Evolutionary conservation across 352 stramenopile species (phyloP).

Genomic region (Globisporangium lucens): DNA sequence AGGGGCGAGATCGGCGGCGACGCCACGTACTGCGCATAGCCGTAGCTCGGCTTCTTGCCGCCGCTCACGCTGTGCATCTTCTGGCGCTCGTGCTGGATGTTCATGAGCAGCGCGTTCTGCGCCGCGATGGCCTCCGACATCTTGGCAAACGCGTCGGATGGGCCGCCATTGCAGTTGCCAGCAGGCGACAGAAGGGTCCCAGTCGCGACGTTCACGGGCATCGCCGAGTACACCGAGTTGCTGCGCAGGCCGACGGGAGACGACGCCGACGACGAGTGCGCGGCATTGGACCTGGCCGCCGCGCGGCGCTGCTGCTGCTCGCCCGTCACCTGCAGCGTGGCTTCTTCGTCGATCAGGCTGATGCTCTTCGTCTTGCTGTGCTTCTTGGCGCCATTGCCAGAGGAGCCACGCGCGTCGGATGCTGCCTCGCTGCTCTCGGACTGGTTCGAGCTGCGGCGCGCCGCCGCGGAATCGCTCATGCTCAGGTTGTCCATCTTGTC

Average conservation of each 20-base stretch:
- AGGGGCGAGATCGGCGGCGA: conserved; percentile 14
- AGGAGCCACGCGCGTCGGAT: neutral
- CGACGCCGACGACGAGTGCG: neutral
- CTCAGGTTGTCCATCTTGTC: neutral
- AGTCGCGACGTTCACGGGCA: neutral
- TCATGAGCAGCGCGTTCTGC: conserved; percentile 9
- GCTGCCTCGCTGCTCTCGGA: conserved; percentile 1
- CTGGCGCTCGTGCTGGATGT: conserved; percentile 5
- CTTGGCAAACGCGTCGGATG: conserved; percentile 1
- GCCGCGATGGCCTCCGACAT: conserved; percentile 11
- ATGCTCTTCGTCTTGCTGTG: neutral
- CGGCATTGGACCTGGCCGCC: neutral
- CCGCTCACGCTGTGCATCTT: conserved; percentile 1
- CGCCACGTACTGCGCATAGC: conserved; percentile 2
- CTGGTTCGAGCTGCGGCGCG: neutral
- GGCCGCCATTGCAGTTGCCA: neutral
- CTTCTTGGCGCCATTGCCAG: neutral
- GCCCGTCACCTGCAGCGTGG: neutral
- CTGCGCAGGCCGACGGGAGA: neutral
- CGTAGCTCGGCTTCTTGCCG: conserved; percentile 2
- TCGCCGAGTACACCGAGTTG: neutral
- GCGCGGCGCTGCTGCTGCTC: neutral
- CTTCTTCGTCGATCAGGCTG: conserved; percentile 1
- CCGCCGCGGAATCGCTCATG: neutral
- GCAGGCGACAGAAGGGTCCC: neutral